Percentiles rank a stretch among this genome's conserved stretches.
phyloP scores from a whole-genome alignment of 2,329 filamentous ascomycete genomes.

The Aspergillus amoenus region DNA sequence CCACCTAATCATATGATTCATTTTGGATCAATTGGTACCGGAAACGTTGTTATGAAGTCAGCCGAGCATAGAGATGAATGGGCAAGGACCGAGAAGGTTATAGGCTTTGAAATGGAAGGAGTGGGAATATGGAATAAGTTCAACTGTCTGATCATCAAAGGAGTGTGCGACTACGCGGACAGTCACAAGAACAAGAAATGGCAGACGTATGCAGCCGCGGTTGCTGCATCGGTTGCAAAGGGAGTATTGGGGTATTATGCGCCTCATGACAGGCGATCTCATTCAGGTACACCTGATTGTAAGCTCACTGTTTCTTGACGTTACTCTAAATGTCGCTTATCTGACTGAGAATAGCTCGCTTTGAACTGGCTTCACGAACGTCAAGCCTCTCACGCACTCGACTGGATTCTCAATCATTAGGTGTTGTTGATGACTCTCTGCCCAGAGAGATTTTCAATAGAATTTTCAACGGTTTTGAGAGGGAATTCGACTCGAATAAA shows the following conservation, averaged over 20 bases:
- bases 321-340: neutral
- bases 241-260: neutral
- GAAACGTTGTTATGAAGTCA: constrained; percentile 13
- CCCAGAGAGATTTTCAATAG: neutral
- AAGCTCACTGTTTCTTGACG: neutral
- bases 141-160: constrained; percentile 9
- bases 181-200: constrained; percentile 21
- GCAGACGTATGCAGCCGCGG: constrained; percentile 18
- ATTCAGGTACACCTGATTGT: neutral
- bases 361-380: neutral
- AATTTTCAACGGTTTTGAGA: neutral
- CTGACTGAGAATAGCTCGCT: neutral
- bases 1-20: neutral
- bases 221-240: constrained; percentile 6
- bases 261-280: neutral
- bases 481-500: neutral
- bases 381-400: neutral
- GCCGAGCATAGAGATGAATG: constrained; percentile 10
- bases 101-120: constrained; percentile 18
- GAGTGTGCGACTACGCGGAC: constrained; percentile 21
- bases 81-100: constrained; percentile 1
- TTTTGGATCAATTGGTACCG: constrained; percentile 14
- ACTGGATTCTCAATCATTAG: neutral
- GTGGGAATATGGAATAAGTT: constrained; percentile 3
- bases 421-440: neutral